Evolutionary conservation across 345 rosid genomes (phyloP), one percentile per base, ranked within the genome.

Genomic region (Melaleuca alternifolia): DNA sequence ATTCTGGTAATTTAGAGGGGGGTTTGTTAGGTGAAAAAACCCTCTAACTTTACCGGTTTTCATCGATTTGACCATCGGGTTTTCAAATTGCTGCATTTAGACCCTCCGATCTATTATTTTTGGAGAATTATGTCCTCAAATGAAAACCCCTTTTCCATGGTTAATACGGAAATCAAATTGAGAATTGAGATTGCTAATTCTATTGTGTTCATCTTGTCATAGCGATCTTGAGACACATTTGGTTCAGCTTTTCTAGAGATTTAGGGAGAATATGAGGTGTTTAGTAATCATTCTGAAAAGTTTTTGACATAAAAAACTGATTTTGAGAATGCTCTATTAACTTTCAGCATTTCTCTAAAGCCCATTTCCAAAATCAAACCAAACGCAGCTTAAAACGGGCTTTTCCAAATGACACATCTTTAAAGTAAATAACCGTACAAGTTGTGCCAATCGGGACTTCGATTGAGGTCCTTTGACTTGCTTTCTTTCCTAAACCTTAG

Each of bases 171-270:
- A 41, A 41, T 41, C 41, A 41, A 41, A 41, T 41, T 41, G 41
- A 41, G 41, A 41, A 41, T 6, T 15, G 15, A 15, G 28, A 30
- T 28, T 62, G 76, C 76, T 30, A 62, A 15, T 30, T 30, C 16
- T 12, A 15, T 0, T 16, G 48, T 5, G 23, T 2, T 33, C 46
- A 33, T 33, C 0, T 4, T 2, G 76, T 14, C 48, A 1, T 2
- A 1, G 6, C 6, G 12, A 71, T 33, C 9, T 71, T 24, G 9
- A 16, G 48, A 71, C 79, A 4, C 2, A n/a, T n/a, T n/a, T n/a
- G n/a, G n/a, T n/a, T n/a, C n/a, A n/a, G n/a, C n/a, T n/a, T n/a
- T n/a, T n/a, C n/a, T n/a, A n/a, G n/a, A n/a, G n/a, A n/a, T n/a
- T n/a, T n/a, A n/a, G n/a, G n/a, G n/a, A n/a, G n/a, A n/a, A n/a